Percentiles rank a stretch among this genome's conserved stretches.
Evolutionary conservation across 331 rosid genomes (phyloP).

Genomic region (Rosa hybrid): DNA sequence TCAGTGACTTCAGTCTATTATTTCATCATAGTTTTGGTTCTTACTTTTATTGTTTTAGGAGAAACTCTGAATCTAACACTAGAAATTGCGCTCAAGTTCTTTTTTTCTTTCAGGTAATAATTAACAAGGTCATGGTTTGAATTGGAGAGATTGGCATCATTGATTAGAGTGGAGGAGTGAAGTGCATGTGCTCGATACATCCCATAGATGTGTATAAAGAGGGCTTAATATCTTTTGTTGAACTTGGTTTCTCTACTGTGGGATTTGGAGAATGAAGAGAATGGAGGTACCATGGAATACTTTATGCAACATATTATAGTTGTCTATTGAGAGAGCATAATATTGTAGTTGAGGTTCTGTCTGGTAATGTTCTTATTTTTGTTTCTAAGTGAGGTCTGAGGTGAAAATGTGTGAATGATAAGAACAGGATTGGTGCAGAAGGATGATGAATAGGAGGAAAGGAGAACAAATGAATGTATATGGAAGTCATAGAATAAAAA

Average conservation of each 20-base stretch:
- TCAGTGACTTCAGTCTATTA: background rate
- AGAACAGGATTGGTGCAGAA: too few species aligned
- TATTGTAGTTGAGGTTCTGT: background rate
- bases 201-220: background rate
- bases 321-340: too few species aligned
- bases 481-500: background rate
- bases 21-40: background rate
- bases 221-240: background rate
- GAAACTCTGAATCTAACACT: background rate
- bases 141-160: background rate
- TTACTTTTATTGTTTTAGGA: background rate
- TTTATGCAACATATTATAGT: too few species aligned
- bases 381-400: too few species aligned
- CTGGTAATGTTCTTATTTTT: too few species aligned
- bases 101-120: background rate
- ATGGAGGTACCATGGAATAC: too few species aligned
- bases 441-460: too few species aligned
- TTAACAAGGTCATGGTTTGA: background rate
- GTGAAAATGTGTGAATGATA: too few species aligned
- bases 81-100: background rate
- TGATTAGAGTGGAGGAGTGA: background rate
- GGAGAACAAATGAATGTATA: too few species aligned
- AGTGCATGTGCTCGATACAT: background rate
- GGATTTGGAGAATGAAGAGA: too few species aligned
- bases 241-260: background rate